phyloP scores from a whole-genome alignment of 2,329 filamentous ascomycete species.

The Hymenoscyphus occultus region DNA sequence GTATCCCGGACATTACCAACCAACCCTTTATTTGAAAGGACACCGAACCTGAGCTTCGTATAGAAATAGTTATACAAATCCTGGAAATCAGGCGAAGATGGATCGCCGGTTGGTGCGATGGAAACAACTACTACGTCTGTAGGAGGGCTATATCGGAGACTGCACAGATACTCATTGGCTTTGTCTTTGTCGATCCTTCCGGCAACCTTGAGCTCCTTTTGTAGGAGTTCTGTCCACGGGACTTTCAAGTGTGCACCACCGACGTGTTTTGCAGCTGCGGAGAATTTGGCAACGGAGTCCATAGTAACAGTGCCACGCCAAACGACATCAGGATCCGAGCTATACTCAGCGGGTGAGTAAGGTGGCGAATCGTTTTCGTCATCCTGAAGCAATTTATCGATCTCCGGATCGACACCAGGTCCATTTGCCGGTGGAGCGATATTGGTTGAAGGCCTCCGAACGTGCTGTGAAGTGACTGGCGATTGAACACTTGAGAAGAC shows the following conservation, averaged over 20 bases:
- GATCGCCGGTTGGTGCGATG: slow-evolving; percentile 61
- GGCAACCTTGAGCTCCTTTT: slow-evolving; percentile 65
- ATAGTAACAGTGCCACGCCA: slow-evolving; percentile 78
- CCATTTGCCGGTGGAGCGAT: slow-evolving; percentile 44
- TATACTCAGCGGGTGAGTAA: slow-evolving; percentile 76
- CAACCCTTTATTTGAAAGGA: slow-evolving; percentile 69
- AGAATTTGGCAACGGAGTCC: slow-evolving; percentile 72
- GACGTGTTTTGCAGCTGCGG: slow-evolving; percentile 75
- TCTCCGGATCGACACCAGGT: slow-evolving; percentile 76
- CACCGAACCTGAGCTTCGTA: slow-evolving; percentile 78
- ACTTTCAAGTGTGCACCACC: slow-evolving; percentile 75
- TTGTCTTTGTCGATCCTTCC: slow-evolving; percentile 78
- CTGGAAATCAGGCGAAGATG: slow-evolving; percentile 62
- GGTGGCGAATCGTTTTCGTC: slow-evolving; percentile 75
- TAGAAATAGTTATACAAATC: slow-evolving; percentile 85
- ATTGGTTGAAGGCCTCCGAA: slow-evolving; percentile 47
- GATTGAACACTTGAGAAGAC: slow-evolving; percentile 83
- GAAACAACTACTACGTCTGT: slow-evolving; percentile 83
- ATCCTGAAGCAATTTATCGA: slow-evolving; percentile 82
- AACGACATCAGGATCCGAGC: slow-evolving; percentile 66
- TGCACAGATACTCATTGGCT: slow-evolving; percentile 88
- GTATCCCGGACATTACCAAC: slow-evolving; percentile 79
- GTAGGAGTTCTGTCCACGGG: slow-evolving; percentile 75
- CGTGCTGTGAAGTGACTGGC: slow-evolving; percentile 51
- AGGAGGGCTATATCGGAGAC: slow-evolving; percentile 74